Percentiles rank a stretch among this genome's conserved stretches.
These are phyloP conservation scores for Geotrichum aggregatum DNA, from an alignment of 1,139 yeast species.

Conservation along the genomic window DNA sequence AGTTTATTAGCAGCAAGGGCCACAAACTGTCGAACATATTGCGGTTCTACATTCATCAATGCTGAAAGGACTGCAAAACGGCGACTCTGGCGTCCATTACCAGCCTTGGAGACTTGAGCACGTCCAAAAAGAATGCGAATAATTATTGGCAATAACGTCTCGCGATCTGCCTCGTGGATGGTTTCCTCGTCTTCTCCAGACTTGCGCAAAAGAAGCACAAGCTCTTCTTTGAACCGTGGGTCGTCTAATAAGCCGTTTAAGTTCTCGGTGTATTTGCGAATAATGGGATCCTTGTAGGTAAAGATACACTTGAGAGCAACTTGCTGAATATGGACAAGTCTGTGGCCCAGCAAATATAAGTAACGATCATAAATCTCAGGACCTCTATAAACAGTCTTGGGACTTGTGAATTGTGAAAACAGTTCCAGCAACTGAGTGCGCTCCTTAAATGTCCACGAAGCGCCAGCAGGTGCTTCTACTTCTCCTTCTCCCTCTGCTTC, in stretches of 20 bases:
- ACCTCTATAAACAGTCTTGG: constrained; percentile 51
- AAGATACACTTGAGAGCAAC: constrained; percentile 70
- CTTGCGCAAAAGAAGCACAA: constrained; percentile 56
- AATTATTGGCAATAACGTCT: constrained; percentile 62
- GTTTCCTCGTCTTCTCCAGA: constrained; percentile 47
- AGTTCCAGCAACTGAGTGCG: constrained; percentile 56
- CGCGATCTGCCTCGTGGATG: constrained; percentile 59
- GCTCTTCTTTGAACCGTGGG: constrained; percentile 77
- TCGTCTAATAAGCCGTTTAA: constrained; percentile 76
- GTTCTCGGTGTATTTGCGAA: constrained; percentile 68
- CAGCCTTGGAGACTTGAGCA: constrained; percentile 49
- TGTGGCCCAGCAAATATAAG: constrained; percentile 58
- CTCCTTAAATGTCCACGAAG: constrained; percentile 59
- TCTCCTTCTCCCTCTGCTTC: constrained; percentile 30
- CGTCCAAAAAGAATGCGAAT: constrained; percentile 82
- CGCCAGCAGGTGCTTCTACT: constrained; percentile 24
- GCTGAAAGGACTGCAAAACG: constrained; percentile 73
- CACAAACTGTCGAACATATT: constrained; percentile 57
- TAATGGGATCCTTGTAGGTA: constrained; percentile 55
- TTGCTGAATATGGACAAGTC: constrained; percentile 60
- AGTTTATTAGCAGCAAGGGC: constrained; percentile 58
- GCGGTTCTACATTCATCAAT: constrained; percentile 57
- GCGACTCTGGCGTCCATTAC: constrained; percentile 64
- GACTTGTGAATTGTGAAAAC: constrained; percentile 61
- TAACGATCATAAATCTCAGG: constrained; percentile 53